These are phyloP conservation scores for Solanum gracilifrons DNA, from an alignment of 257 asterid genomes.

Conservation along the genomic window DNA sequence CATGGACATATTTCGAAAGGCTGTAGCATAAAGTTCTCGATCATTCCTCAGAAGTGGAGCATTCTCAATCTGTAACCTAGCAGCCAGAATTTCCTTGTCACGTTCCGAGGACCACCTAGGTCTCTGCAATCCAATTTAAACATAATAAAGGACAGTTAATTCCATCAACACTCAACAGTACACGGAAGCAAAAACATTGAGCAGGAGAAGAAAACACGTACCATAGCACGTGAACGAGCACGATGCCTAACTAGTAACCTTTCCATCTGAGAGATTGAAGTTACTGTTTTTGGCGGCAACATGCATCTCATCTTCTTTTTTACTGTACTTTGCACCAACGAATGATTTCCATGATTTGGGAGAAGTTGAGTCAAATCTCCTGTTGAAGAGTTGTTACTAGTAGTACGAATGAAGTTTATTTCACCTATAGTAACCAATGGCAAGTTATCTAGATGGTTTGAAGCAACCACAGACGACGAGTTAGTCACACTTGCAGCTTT, in stretches of 20 bases:
- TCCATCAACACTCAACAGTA: not conserved
- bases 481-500: not conserved
- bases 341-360: not conserved
- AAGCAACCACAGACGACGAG: slow-evolving; percentile 2
- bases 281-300: slow-evolving; percentile 76
- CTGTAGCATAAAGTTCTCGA: slow-evolving; percentile 50
- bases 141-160: not conserved
- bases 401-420: not conserved
- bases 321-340: slow-evolving; percentile 8
- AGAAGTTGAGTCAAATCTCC: not conserved
- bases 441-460: slow-evolving; percentile 9
- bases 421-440: slow-evolving; percentile 8
- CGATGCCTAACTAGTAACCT: slow-evolving; percentile 45
- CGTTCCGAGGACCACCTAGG: slow-evolving; percentile 80
- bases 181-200: not conserved
- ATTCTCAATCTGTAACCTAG: slow-evolving; percentile 52
- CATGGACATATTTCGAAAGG: slow-evolving; percentile 63
- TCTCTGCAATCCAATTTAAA: slow-evolving; percentile 34
- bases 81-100: slow-evolving; percentile 57
- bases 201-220: slow-evolving; percentile 12
- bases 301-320: slow-evolving; percentile 70
- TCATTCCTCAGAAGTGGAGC: slow-evolving; percentile 45
- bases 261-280: slow-evolving; percentile 51
- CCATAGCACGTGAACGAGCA: slow-evolving; percentile 86
- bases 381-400: not conserved